Conservation (phyloP, 1,284 basidiomycete species). For the Chiua sp. region DNA sequence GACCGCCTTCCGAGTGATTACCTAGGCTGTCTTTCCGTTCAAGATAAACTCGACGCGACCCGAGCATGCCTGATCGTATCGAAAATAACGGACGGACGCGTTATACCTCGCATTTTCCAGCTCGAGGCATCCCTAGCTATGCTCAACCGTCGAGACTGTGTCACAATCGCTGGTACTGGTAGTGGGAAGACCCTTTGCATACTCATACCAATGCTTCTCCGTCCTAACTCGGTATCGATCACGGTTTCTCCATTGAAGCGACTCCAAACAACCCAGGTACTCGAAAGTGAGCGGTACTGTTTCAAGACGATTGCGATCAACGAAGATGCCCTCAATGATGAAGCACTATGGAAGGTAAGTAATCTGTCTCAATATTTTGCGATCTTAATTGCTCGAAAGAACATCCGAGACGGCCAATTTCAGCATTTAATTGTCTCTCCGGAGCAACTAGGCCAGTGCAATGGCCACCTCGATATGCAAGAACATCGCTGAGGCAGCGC, state of each 20-base stretch:
- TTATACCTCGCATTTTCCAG: not conserved
- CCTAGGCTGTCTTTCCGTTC: not conserved
- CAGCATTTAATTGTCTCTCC: conserved; percentile 11
- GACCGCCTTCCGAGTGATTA: not conserved
- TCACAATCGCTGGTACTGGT: not conserved
- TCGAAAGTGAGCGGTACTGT: not conserved
- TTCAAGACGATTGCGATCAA: not conserved
- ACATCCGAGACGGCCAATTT: not conserved
- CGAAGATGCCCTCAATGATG: not conserved
- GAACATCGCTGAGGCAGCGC: too few relatives aligned
- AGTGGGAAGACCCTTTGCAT: not conserved
- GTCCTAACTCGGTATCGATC: not conserved
- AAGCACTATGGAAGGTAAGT: not conserved
- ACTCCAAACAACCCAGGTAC: not conserved
- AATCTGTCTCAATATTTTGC: too few relatives aligned
- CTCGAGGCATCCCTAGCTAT: not conserved
- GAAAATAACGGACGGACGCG: not conserved
- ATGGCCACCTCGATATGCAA: conserved; percentile 12
- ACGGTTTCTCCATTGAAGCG: not conserved
- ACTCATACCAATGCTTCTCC: not conserved
- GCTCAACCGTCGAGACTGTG: not conserved
- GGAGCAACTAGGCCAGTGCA: conserved; percentile 1
- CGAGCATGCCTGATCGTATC: not conserved
- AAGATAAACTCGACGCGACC: not conserved
- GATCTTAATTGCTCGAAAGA: not conserved